Evolutionary conservation across 805 yeast genomes (phyloP), one percentile per base, ranked within the genome.

Genomic region (Myxozyma neotropica): DNA sequence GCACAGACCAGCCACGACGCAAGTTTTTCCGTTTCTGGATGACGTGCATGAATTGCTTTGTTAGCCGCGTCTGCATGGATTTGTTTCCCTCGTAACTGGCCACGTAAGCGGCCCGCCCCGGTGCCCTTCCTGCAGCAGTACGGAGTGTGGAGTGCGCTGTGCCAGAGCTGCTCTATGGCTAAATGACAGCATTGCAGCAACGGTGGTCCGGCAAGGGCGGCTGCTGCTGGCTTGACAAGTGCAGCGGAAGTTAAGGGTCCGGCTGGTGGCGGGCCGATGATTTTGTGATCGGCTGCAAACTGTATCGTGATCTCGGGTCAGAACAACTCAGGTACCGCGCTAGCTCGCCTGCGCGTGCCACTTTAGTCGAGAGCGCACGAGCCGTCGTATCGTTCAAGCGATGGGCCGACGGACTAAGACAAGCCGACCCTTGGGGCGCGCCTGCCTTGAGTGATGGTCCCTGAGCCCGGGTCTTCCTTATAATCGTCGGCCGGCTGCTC

Each of bases 331-430:
- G 21, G 43, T 35, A 38, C 43, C 2, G 21, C n/a, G 42, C 43
- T 38, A 35, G 54, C 54, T 50, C 54, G 54, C 54, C 54, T 50
- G 21, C 38, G 54, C 38, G 54, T 27, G 54, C 54, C 54, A 17
- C 12, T 50, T 38, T 40, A 50, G 54, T 40, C 54, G 46, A 27
- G 33, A 13, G 40, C 27, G 54, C 54, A 17, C 54, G 54, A 24
- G 39, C 45, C 54, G 36, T 24, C 7, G 23, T 19, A 17, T 36
- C 35, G 26, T 24, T 19, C 51, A 33, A 47, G 51, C 51, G 51
- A 47, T 47, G 51, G 31, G 27, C 26, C 21, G 42, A 35, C 51
- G 27, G 27, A 42, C 46, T 42, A 42, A 42, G 29, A 42, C 46
- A 21, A 13, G 26, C 46, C 27, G 46, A 42, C 46, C 46, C 46